These are phyloP conservation scores for Kwoniella newhampshirensis DNA, from an alignment of 768 basidiomycete species.

Conservation along the genomic window DNA sequence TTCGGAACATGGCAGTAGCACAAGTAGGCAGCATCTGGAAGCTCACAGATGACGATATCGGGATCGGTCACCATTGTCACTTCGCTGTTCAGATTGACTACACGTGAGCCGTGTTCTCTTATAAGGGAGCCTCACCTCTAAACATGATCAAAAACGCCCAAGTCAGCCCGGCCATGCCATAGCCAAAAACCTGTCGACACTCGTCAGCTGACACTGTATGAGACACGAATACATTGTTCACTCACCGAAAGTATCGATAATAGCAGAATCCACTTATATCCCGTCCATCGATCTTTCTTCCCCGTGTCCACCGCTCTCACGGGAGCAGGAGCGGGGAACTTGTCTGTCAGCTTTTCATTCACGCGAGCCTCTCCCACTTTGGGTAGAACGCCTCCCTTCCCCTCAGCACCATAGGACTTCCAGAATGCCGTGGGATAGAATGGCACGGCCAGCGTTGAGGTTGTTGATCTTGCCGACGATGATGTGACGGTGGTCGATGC, in stretches of 20 bases:
- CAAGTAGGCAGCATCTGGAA: no score
- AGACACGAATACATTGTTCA: neutral
- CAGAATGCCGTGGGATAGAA: constrained; percentile 10
- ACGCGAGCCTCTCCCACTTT: neutral
- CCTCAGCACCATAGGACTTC: neutral
- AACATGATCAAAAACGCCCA: constrained; percentile 64
- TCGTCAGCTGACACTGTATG: neutral
- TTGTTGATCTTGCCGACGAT: neutral
- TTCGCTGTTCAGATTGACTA: constrained; percentile 66
- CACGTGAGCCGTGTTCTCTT: constrained; percentile 6
- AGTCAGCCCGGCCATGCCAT: constrained; percentile 60
- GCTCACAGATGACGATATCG: constrained; percentile 52
- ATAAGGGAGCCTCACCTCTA: constrained; percentile 28
- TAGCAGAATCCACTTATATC: constrained; percentile 65
- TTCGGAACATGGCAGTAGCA: no score
- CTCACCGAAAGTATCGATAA: constrained; percentile 60
- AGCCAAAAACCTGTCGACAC: constrained; percentile 56
- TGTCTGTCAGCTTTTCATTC: constrained; percentile 26
- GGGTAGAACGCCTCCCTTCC: neutral
- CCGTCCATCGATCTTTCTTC: constrained; percentile 61
- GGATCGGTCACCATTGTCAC: constrained; percentile 64
- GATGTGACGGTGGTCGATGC: constrained; percentile 1
- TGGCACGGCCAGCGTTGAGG: constrained; percentile 15
- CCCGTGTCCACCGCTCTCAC: constrained; percentile 34
- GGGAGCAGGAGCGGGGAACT: constrained; percentile 19